Conservation (phyloP, 768 basidiomycete genomes). For the Russula compacta region DNA sequence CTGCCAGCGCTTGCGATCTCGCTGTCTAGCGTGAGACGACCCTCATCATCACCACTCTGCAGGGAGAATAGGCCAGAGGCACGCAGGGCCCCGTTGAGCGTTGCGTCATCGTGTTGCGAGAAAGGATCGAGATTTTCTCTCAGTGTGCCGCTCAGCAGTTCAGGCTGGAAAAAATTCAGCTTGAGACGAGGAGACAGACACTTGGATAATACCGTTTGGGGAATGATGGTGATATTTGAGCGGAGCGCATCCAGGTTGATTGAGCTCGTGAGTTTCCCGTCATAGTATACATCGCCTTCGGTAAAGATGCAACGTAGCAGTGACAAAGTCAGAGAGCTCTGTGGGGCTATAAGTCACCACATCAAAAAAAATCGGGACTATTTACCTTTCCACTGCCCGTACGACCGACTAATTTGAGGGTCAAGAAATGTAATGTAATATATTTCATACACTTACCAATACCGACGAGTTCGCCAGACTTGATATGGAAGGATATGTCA, state of each 20-base stretch:
- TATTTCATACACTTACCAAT: conserved; percentile 31
- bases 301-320: conserved; percentile 49
- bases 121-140: conserved; percentile 57
- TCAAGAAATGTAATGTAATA: background rate
- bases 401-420: conserved; percentile 36
- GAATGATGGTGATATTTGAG: conserved; percentile 49
- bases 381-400: conserved; percentile 47
- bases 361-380: background rate
- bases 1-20: conserved; percentile 35
- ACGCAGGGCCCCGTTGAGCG: conserved; percentile 39
- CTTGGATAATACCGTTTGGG: conserved; percentile 36
- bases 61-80: conserved; percentile 39
- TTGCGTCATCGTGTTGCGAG: conserved; percentile 42
- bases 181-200: background rate
- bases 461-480: conserved; percentile 49
- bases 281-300: conserved; percentile 43
- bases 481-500: conserved; percentile 40
- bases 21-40: conserved; percentile 37
- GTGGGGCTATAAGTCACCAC: background rate
- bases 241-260: conserved; percentile 48
- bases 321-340: conserved; percentile 44
- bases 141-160: conserved; percentile 46
- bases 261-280: conserved; percentile 36
- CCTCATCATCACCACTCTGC: conserved; percentile 31
- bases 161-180: conserved; percentile 29